Evolutionary conservation across 2,329 filamentous ascomycete species (phyloP), one percentile per base, ranked within the genome.

Genomic region (Colletotrichum abscissum): DNA sequence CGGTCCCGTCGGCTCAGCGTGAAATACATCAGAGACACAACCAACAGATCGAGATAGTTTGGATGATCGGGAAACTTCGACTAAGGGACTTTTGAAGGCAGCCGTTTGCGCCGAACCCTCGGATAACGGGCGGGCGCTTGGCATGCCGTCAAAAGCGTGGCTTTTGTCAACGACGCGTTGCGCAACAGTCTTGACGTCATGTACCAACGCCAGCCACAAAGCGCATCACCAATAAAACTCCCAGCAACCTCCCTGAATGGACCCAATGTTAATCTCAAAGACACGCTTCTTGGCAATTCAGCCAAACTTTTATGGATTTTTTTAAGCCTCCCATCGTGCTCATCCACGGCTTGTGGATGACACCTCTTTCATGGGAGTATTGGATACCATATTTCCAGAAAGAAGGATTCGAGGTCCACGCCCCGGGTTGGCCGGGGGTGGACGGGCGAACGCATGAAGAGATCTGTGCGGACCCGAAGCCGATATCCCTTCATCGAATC

Each of bases 281-380:
- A 46, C 24, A 52, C 3, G 46, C 49, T 42, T 46, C 63, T 57
- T 65, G 63, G 63, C 52, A 65, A 11, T 33, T 16, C 9, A 52
- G 63, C 30, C 33, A 65, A 46, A 22, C 8, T 33, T 38, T 46
- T 5, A 67, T 74, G 72, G 72, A 71, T 28, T 28, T 56, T 1
- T 26, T 16, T 30, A 76, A 74, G 54, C 65, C 64, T 22, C 70
- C 74, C 11, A 74, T 77, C 55, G 33, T 78, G 5, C 62, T 78
- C 57, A 76, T 78, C 63, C 77, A 77, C 57, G 77, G 77, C 5
- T 60, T 78, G 33, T 78, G 77, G 77, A 76, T 78, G 76, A 78
- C 75, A 9, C 75, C 76, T 5, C 28, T 69, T 28, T 77, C 72
- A 46, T 78, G 77, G 77, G 77, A 78, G 57, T 67, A 77, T 26